Evolutionary conservation across 2,329 filamentous ascomycete genomes (phyloP), one percentile per base, ranked within the genome.

Genomic region (Fusarium nisikadoi): DNA sequence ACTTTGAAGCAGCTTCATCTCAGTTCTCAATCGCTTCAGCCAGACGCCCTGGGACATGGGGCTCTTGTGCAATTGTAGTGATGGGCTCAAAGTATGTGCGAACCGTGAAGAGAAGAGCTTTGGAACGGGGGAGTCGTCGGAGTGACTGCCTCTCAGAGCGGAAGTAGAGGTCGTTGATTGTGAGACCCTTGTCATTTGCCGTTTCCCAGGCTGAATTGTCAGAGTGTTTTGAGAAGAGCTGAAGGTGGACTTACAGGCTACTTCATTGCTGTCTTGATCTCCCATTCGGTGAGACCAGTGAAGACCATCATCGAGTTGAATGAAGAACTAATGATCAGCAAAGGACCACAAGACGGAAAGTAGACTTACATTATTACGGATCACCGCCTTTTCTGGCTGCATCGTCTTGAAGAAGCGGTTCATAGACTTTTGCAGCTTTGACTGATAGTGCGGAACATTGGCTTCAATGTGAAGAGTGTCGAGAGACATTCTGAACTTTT

Each of bases 281-380:
- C 72, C 72, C 71, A 74, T 74, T 0, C 72, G 35, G 1, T 74
- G 72, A 31, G 72, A 74, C 72, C 72, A 74, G 5, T 74, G 72
- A 0, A 74, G 69, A 0, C 71, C 72, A 5, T 74, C 71, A 0
- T 74, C 72, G 4, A 74, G 62, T 54, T 74, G 72, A 2, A 74
- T 72, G 13, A 74, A 74, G 45, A 74, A 74, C 72, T 74, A 2
- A 17, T 1, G 1, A 3, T 65, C 5, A 60, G 57, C 8, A 5
- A 23, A 8, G 20, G 0, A 3, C 11, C 16, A 4, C 1, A 0
- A 4, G 3, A 8, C 0, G 2, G 3, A 0, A 1, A 13, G 4
- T 6, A 2, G 1, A 45, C 68, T 58, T 1, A 74, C 71, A 14
- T 74, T 74, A 19, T 74, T 74, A 0, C 72, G 46, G 3, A 70